These are phyloP conservation scores for Monosporascus cannonballus DNA, from an alignment of 2,329 filamentous ascomycete genomes.

Conservation along the genomic window DNA sequence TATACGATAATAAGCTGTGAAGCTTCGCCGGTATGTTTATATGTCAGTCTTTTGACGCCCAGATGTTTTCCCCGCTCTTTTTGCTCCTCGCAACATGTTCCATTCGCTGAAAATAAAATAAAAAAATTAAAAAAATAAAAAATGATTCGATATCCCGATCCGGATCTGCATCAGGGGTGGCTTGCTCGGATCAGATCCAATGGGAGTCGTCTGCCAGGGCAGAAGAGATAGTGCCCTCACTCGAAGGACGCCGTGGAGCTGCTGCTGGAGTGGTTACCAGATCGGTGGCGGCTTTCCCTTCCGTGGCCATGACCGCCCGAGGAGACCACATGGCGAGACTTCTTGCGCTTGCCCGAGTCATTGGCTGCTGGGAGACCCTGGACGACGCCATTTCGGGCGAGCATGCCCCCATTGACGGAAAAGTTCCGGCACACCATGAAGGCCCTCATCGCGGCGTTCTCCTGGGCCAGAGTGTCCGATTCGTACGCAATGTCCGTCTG, in stretches of 20 bases:
- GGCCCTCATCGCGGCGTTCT: constrained; percentile 90
- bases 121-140: not conserved
- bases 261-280: constrained; percentile 55
- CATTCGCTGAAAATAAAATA: not conserved
- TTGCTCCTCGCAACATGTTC: not conserved
- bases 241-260: constrained; percentile 57
- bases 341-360: constrained; percentile 46
- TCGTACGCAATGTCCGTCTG: constrained; percentile 83
- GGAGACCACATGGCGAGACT: constrained; percentile 39
- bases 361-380: constrained; percentile 58
- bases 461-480: constrained; percentile 75
- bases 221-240: constrained; percentile 25
- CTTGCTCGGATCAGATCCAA: not conserved
- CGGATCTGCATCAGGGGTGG: not conserved
- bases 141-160: not conserved
- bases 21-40: constrained; percentile 30
- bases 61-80: not conserved
- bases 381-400: constrained; percentile 62
- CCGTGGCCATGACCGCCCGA: constrained; percentile 37
- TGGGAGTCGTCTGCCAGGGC: not conserved
- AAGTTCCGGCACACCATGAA: constrained; percentile 99
- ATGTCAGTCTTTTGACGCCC: constrained; percentile 18
- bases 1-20: constrained; percentile 26
- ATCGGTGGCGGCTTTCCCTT: constrained; percentile 40
- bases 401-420: constrained; percentile 92